Base-by-base conservation (phyloP, 2,329 filamentous ascomycete species). In the Fusarium sp. region DNA sequence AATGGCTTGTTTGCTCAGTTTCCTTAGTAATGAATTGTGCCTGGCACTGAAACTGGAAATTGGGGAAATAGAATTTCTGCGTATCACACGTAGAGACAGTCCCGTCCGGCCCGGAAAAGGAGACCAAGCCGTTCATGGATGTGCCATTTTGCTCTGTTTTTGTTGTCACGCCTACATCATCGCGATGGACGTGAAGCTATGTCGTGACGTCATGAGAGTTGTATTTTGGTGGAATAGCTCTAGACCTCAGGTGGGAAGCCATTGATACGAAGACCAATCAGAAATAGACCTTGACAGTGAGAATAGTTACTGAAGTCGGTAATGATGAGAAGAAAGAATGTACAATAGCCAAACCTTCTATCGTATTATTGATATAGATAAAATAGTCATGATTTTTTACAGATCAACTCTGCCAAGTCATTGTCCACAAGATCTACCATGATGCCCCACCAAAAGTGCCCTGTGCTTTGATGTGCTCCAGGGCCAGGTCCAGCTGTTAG, bases 161-260 rank as follows among this genome's bases (percentile, higher is more conserved):
- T 50, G 50, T n/a, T 75, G 75, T 77, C 65, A 75, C 72, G 58
- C 58, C 69, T 63, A 73, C 73, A 78, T 77, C 72, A 76, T 77
- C 70, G 48, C 65, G 62, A 66, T 73, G 57, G 56, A 53, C 45
- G 22, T 61, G 60, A 61, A 70, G 62, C 33, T 60, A 51, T 63
- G 56, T 68, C 68, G 72, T 77, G 75, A 77, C 75, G 75, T 77
- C 75, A 77, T 76, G 72, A 47, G n/a, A 57, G 50, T 53, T 55
- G 66, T 60, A 61, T 63, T 38, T 24, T 59, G 50, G 65, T 31
- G 62, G 63, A 39, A 61, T 26, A 68, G 65, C 39, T 60, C 26
- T 38, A 18, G 28, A 38, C 31, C 2, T 35, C 18, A 15, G 18
- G 31, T 12, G 48, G 58, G 54, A 24, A 47, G 33, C 41, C 39